Evolutionary conservation across 2,329 filamentous ascomycete species (phyloP).

Genomic region (Pseudonectria buxi): DNA sequence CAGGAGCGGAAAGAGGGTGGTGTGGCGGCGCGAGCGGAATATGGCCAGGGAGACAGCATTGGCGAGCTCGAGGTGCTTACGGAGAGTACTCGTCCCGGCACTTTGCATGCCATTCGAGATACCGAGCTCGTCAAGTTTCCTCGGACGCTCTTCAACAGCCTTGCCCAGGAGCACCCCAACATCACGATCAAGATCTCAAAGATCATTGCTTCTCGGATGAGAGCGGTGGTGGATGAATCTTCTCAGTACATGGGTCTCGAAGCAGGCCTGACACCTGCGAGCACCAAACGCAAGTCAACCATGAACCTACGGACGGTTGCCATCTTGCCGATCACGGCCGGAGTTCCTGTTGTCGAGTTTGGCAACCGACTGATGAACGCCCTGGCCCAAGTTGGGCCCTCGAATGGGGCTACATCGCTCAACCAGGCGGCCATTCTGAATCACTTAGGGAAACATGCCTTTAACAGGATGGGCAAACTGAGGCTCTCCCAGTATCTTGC

Average conservation of each 20-base stretch:
- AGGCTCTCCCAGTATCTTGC: slow-evolving; percentile 94
- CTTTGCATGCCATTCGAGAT: slow-evolving; percentile 90
- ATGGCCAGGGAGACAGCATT: slow-evolving; percentile 94
- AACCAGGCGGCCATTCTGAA: slow-evolving; percentile 93
- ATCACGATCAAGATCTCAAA: slow-evolving; percentile 99
- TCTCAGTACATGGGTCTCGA: slow-evolving; percentile 61
- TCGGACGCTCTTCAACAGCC: slow-evolving; percentile 91
- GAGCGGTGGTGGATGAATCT: slow-evolving; percentile 77
- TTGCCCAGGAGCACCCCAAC: slow-evolving; percentile 92
- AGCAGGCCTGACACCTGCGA: slow-evolving; percentile 46
- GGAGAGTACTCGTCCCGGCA: slow-evolving; percentile 83
- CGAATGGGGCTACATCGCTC: slow-evolving; percentile 83
- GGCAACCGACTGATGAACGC: slow-evolving; percentile 83
- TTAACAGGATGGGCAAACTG: slow-evolving; percentile 94
- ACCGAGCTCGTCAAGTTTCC: slow-evolving; percentile 96
- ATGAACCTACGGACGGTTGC: slow-evolving; percentile 90
- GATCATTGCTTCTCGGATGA: slow-evolving; percentile 93
- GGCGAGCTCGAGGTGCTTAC: slow-evolving; percentile 96
- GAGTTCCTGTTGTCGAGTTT: slow-evolving; percentile 92
- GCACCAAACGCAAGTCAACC: slow-evolving; percentile 66
- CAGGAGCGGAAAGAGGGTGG: slow-evolving; percentile 74
- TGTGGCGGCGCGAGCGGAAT: slow-evolving; percentile 83
- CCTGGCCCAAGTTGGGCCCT: slow-evolving; percentile 78
- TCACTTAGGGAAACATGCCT: slow-evolving; percentile 90
- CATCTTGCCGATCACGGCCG: slow-evolving; percentile 81